These are phyloP conservation scores for Diophrys appendiculata DNA, from an alignment of 73 alveolate species.

Conservation along the genomic window DNA sequence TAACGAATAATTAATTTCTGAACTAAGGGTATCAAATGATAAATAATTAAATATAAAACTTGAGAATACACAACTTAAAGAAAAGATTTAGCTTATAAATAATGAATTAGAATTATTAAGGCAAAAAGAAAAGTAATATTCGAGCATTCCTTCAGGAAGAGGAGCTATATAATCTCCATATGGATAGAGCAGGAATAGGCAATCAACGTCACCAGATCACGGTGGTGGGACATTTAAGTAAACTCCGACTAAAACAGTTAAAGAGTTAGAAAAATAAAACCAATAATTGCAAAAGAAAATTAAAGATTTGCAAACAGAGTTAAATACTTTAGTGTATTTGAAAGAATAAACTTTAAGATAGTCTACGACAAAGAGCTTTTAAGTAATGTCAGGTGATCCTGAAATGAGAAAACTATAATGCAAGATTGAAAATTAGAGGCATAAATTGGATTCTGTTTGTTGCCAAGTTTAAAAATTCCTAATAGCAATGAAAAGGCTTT, in stretches of 20 bases:
- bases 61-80: constrained; percentile 54
- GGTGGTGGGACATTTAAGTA: not conserved
- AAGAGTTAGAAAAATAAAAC: constrained; percentile 14
- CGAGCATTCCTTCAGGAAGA: constrained; percentile 1
- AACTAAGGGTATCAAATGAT: constrained; percentile 62
- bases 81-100: constrained; percentile 30
- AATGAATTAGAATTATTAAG: constrained; percentile 14
- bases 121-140: not conserved
- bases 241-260: not conserved
- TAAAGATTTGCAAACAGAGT: constrained; percentile 18
- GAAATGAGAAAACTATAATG: constrained; percentile 16
- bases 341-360: constrained; percentile 10
- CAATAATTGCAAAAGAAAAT: not conserved
- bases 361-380: constrained; percentile 5
- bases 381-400: constrained; percentile 12
- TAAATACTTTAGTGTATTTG: constrained; percentile 11
- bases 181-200: not conserved
- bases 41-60: constrained; percentile 46
- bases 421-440: constrained; percentile 12
- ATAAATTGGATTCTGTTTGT: constrained; percentile 6
- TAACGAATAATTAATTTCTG: constrained; percentile 49
- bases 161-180: not conserved
- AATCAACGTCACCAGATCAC: constrained; percentile 2
- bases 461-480: constrained; percentile 38
- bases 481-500: constrained; percentile 56